Evolutionary conservation across 805 yeast genomes (phyloP).

Genomic region (Hyphopichia homilentoma): DNA sequence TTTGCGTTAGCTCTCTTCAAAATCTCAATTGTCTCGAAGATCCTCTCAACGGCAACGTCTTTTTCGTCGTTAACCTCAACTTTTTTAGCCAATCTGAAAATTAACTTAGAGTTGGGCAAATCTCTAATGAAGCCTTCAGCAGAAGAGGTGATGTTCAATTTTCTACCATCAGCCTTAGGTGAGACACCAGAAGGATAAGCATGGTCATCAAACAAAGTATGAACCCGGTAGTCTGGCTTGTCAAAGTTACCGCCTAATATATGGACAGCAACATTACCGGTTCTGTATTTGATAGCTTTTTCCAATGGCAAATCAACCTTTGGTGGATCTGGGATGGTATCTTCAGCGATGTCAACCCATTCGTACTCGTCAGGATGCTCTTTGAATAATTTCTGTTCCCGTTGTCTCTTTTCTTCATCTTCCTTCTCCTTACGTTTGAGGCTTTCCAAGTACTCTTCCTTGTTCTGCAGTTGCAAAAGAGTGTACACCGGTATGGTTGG

Average conservation of each 20-base stretch:
- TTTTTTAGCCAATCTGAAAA: slow-evolving; percentile 55
- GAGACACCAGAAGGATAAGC: slow-evolving; percentile 56
- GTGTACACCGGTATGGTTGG: slow-evolving; percentile 65
- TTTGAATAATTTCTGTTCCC: slow-evolving; percentile 48
- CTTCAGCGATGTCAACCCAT: slow-evolving; percentile 50
- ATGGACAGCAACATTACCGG: slow-evolving; percentile 62
- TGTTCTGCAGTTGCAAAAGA: slow-evolving; percentile 48
- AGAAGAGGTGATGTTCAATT: slow-evolving; percentile 39
- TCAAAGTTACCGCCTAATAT: slow-evolving; percentile 47
- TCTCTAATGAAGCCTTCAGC: slow-evolving; percentile 70
- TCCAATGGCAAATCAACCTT: slow-evolving; percentile 47
- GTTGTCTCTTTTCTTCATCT: slow-evolving; percentile 44
- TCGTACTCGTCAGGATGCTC: slow-evolving; percentile 62
- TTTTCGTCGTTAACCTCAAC: slow-evolving; percentile 43
- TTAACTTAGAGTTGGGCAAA: slow-evolving; percentile 53
- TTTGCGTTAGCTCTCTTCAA: slow-evolving; percentile 44
- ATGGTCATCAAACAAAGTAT: slow-evolving; percentile 62
- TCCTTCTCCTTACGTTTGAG: slow-evolving; percentile 31
- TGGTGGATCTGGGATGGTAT: slow-evolving; percentile 28
- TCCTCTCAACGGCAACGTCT: slow-evolving; percentile 50
- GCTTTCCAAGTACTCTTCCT: slow-evolving; percentile 38
- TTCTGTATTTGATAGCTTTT: slow-evolving; percentile 50
- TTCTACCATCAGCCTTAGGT: slow-evolving; percentile 44
- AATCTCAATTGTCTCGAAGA: slow-evolving; percentile 50
- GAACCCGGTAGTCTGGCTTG: slow-evolving; percentile 49